Base-by-base conservation (phyloP, 768 basidiomycete genomes). In the Russula sp. region DNA sequence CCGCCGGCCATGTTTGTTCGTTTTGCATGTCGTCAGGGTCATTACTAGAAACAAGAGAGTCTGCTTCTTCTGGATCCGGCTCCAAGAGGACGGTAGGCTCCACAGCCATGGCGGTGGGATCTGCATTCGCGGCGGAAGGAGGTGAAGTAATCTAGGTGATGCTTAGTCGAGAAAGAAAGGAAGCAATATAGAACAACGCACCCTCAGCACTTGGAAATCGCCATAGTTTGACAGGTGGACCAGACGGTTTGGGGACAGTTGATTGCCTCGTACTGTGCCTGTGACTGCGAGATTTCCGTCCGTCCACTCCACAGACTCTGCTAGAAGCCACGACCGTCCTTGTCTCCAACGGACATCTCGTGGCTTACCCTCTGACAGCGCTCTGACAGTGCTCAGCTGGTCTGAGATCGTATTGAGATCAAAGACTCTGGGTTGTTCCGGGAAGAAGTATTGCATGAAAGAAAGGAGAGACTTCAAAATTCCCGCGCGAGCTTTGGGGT, bases 1-100 rank as follows among this genome's bases (percentile, higher is more conserved):
- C 94, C 0, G 94, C 96, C 0, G 96, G 96, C 95, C 96, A 98
- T 0, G 96, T 99, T 74, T 99, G 96, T 71, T 99, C 96, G 72
- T 96, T 97, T 40, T 82, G 85, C 75, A 97, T 81, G 62, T 92
- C 87, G 70, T 98, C 94, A 5, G 89, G 91, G 26, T 90, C 86
- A 73, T 96, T 94, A 56, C 83, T 87, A 1, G 93, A 94, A 14
- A 91, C 83, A 55, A 98, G 77, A 7, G 94, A 94, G 74, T 98
- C 95, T 0, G 89, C 90, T 1, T 84, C 79, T 0, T 84, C 80
- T 0, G 79, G 71, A 57, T 83, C 77, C 0, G 88, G 86, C 70
- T 88, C 85, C 0, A 87, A 88, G 18, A 96, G 74, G 42, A 87
- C 65, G 28, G 75, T 73, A 0, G 88, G 78, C 68, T 92, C 92